Conservation (phyloP, 1,284 basidiomycete species). For the Termitomyces sp. region DNA sequence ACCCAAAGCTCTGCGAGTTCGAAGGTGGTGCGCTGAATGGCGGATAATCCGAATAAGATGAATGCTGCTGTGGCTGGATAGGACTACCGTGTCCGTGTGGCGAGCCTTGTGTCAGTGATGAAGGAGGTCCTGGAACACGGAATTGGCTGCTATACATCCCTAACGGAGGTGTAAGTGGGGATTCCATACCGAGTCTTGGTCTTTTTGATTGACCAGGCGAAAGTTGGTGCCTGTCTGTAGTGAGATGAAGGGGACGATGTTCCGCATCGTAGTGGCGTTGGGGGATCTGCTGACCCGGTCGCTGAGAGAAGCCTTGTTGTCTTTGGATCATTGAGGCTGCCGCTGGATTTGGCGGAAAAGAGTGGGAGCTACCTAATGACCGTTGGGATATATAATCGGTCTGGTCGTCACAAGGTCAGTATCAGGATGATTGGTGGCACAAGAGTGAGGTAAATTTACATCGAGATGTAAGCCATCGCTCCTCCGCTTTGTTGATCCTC, state of each 20-base stretch:
- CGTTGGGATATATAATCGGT: conserved; percentile 7
- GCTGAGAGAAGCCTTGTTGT: conserved; percentile 5
- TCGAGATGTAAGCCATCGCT: conserved; percentile 7
- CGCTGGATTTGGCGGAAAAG: conserved; percentile 11
- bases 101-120: conserved; percentile 2
- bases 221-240: conserved; percentile 2
- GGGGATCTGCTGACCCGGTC: not conserved
- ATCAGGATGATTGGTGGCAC: not conserved
- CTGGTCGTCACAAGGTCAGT: not conserved
- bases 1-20: not conserved
- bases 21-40: not conserved
- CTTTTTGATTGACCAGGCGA: conserved; percentile 3
- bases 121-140: conserved; percentile 4
- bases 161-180: not conserved
- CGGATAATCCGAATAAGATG: conserved; percentile 2
- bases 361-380: conserved; percentile 3
- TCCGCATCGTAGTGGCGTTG: conserved; percentile 12
- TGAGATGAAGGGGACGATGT: not conserved
- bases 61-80: conserved; percentile 1
- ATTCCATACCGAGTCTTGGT: conserved; percentile 6
- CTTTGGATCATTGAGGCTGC: conserved; percentile 10
- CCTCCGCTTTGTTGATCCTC: conserved; percentile 3
- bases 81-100: not conserved
- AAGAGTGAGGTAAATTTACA: not conserved
- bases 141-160: conserved; percentile 1